phyloP scores from a whole-genome alignment of 31 red algal genomes.

The Endocladia muricata region DNA sequence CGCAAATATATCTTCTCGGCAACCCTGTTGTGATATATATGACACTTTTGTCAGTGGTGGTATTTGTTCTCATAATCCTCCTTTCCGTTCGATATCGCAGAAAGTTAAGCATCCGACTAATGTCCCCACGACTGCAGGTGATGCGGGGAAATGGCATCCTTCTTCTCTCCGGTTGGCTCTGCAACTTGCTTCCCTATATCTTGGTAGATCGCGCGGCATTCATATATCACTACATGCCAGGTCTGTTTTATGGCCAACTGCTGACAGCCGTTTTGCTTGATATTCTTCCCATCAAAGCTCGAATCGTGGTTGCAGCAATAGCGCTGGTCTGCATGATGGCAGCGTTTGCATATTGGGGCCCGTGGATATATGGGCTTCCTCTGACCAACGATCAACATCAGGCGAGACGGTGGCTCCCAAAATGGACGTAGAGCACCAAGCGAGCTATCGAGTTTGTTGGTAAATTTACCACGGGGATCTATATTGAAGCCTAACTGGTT shows the following conservation, averaged over 20 bases:
- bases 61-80: neutral
- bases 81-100: constrained; percentile 9
- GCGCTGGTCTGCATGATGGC: neutral
- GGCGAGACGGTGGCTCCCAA: constrained; percentile 34
- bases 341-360: constrained; percentile 65
- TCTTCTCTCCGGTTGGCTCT: constrained; percentile 53
- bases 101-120: neutral
- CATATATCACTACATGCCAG: constrained; percentile 87
- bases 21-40: constrained; percentile 46
- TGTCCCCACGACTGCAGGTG: neutral
- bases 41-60: constrained; percentile 6
- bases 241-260: constrained; percentile 70
- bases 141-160: constrained; percentile 27
- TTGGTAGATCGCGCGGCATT: constrained; percentile 74
- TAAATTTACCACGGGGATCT: neutral
- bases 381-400: constrained; percentile 28
- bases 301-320: neutral
- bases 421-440: constrained; percentile 29
- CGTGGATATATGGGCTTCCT: constrained; percentile 66
- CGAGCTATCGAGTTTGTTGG: neutral
- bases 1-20: constrained; percentile 73
- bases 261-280: constrained; percentile 56
- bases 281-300: constrained; percentile 18
- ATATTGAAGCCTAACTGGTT: too few species aligned
- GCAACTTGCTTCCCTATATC: constrained; percentile 84